Base-by-base conservation (phyloP, 441 rosid genomes). In the Gossypium davidsonii region DNA sequence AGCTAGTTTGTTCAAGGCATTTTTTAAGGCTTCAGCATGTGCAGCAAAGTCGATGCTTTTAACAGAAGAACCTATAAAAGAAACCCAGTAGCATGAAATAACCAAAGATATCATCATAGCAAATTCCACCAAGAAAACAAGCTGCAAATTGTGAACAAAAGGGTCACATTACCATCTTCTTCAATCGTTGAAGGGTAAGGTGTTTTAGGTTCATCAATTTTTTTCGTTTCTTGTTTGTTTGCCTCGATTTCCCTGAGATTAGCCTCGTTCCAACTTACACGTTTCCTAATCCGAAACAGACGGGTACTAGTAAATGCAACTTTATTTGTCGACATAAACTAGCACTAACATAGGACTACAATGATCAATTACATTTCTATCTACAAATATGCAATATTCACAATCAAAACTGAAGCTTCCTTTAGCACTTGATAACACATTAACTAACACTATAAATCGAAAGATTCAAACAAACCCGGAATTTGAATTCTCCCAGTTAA, bases 191-290 rank as follows among this genome's bases (percentile, higher is more conserved):
- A 80, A 57, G 74, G 82, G 74, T 80, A 83, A 0, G 83, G 83
- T 6, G 86, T 83, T 80, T 80, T 83, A 10, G 86, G 86, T 58
- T 83, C 86, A 28, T 72, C 70, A 25, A 82, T 77, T 69, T 79
- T 82, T 68, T 73, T 37, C 74, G 83, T 75, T 6, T 65, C 73
- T 0, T 78, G 81, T 75, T 82, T 82, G 42, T 77, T 70, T 39
- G 83, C 79, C 34, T 79, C 81, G 53, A 82, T 82, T 63, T 82
- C 85, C 1, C 42, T 67, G 20, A 82, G 73, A 75, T 77, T 82
- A 44, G 57, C 81, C 55, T 82, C 85, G 63, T 82, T 70, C 79
- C 83, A 82, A 12, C 67, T 74, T 14, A 82, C 83, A 34, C 74
- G 76, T 3, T 70, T 64, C 79, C 79, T 77, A 18, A 17, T 58